Conservation (phyloP, 2,329 filamentous ascomycete genomes). For the Trichophaea hybrida region DNA sequence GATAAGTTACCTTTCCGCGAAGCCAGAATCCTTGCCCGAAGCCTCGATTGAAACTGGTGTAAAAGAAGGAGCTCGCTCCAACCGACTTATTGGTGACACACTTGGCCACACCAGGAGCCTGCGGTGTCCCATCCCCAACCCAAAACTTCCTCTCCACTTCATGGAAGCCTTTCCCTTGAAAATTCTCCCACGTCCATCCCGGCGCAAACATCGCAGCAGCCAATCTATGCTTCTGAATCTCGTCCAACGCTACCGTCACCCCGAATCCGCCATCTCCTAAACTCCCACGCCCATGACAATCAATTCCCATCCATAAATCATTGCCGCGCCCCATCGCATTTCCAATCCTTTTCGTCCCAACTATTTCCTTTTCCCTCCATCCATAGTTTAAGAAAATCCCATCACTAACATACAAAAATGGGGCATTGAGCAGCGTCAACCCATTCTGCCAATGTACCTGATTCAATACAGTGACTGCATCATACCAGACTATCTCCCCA, state of each 20-base stretch:
- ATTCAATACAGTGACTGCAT: slow-evolving; percentile 34
- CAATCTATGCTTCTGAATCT: slow-evolving; percentile 30
- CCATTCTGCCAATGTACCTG: slow-evolving; percentile 35
- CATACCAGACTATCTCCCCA: slow-evolving; percentile 34
- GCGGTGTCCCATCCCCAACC: slow-evolving; percentile 19
- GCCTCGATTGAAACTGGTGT: slow-evolving; percentile 26
- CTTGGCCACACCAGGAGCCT: neutral
- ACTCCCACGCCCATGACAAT: slow-evolving; percentile 36
- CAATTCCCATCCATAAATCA: slow-evolving; percentile 34
- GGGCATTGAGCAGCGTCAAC: slow-evolving; percentile 32
- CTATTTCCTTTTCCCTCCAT: slow-evolving; percentile 31
- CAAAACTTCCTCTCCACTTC: slow-evolving; percentile 25
- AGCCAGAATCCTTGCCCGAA: slow-evolving; percentile 24
- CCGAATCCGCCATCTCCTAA: slow-evolving; percentile 25
- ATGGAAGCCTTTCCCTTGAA: slow-evolving; percentile 26
- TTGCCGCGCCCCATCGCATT: slow-evolving; percentile 15
- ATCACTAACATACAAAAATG: slow-evolving; percentile 32
- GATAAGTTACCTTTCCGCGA: slow-evolving; percentile 16
- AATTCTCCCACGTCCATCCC: slow-evolving; percentile 37
- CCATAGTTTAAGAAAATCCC: slow-evolving; percentile 36
- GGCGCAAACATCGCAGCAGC: slow-evolving; percentile 36
- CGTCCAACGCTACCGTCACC: slow-evolving; percentile 29
- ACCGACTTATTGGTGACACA: slow-evolving; percentile 10
- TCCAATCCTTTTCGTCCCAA: slow-evolving; percentile 25
- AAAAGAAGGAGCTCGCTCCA: slow-evolving; percentile 23